Evolutionary conservation across 164 flowering plant species (phyloP).

Genomic region (Vitis rotundifolia): DNA sequence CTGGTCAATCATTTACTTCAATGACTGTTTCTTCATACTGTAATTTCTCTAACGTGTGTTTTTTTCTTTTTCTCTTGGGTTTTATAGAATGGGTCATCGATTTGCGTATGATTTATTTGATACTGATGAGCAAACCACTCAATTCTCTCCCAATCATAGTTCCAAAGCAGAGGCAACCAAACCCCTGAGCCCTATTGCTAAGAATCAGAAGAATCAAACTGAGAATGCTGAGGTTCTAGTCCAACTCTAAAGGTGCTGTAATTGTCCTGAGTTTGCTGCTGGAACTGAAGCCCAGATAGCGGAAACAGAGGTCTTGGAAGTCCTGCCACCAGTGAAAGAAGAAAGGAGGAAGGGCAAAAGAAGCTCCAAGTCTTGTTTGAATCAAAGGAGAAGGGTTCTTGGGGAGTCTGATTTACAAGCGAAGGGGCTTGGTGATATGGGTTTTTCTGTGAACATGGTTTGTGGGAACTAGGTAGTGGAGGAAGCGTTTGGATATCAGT

Average conservation of each 20-base stretch:
- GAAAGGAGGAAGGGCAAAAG: constrained; percentile 11
- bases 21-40: no score
- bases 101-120: no score
- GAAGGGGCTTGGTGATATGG: constrained; percentile 1
- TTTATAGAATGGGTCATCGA: no score
- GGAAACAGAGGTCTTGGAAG: constrained; percentile 1
- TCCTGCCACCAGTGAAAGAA: constrained; percentile 1
- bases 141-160: constrained; percentile 1
- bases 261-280: constrained; percentile 6
- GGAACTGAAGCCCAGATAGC: constrained; percentile 3
- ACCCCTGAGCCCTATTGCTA: constrained; percentile 9
- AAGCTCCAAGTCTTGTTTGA: background rate
- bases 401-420: constrained; percentile 15
- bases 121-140: background rate
- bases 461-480: constrained; percentile 13
- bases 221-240: background rate
- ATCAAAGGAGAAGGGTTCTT: constrained; percentile 10
- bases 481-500: constrained; percentile 12
- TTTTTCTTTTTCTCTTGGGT: no score
- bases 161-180: constrained; percentile 8
- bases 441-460: constrained; percentile 14
- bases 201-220: constrained; percentile 5
- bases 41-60: no score
- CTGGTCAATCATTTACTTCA: no score
- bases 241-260: constrained; percentile 6